Conservation (phyloP, 176 grass and related monocot genomes). For the Lolium multiflorum region DNA sequence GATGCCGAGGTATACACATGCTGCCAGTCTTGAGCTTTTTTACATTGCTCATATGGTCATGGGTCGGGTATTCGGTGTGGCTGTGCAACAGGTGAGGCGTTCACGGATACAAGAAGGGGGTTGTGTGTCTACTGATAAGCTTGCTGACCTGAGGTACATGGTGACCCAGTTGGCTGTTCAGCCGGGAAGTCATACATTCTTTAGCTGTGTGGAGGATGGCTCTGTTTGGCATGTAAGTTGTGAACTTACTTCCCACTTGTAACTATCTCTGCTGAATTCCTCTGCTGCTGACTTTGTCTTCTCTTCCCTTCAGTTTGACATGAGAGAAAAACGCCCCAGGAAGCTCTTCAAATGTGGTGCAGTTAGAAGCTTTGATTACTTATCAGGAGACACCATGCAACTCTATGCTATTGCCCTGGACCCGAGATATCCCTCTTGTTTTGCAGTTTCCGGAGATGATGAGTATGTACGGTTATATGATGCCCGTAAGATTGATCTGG, state of each 20-base stretch:
- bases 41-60: neutral
- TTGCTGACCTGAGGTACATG: slow-evolving; percentile 30
- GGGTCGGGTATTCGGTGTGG: neutral
- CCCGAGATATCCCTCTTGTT: slow-evolving; percentile 62
- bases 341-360: slow-evolving; percentile 55
- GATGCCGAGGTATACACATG: slow-evolving; percentile 65
- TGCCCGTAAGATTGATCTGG: slow-evolving; percentile 56
- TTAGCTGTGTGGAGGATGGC: slow-evolving; percentile 71
- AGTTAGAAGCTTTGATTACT: slow-evolving; percentile 15
- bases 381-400: neutral
- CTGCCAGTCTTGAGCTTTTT: neutral
- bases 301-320: slow-evolving; percentile 62
- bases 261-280: neutral
- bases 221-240: slow-evolving; percentile 54
- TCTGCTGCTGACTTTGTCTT: slow-evolving; percentile 30
- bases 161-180: slow-evolving; percentile 75
- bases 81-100: slow-evolving; percentile 57
- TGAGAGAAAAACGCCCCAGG: slow-evolving; percentile 49
- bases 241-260: neutral
- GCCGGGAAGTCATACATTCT: slow-evolving; percentile 72
- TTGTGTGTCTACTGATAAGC: slow-evolving; percentile 25
- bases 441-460: slow-evolving; percentile 71
- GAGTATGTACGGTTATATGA: slow-evolving; percentile 69
- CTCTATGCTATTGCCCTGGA: slow-evolving; percentile 74
- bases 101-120: slow-evolving; percentile 62